A percentile compares a stretch with the other conserved stretches of the same genome.
Evolutionary conservation across 768 basidiomycete genomes (phyloP).

Genomic region (Suillus weaverae): DNA sequence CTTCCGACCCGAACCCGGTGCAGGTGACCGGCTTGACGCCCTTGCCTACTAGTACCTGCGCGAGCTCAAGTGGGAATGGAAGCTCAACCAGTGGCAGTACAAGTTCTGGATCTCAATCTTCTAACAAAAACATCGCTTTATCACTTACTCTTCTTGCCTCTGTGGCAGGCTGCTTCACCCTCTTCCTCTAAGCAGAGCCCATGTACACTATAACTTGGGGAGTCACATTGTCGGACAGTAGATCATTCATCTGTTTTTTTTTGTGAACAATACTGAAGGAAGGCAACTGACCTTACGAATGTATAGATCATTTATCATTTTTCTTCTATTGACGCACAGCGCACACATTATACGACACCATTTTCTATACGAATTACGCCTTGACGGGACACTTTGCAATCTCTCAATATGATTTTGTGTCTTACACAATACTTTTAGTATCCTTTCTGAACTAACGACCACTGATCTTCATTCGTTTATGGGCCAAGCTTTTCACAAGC

Average conservation of each 20-base stretch:
- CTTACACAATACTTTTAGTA: background rate
- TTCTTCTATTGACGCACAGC: background rate
- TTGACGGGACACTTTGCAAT: background rate
- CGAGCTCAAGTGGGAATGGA: constrained; percentile 5
- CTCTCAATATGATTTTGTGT: background rate
- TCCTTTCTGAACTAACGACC: background rate
- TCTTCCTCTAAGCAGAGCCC: background rate
- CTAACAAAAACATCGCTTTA: constrained; percentile 11
- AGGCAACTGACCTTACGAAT: background rate
- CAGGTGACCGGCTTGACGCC: background rate
- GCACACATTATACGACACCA: background rate
- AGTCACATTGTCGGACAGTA: background rate
- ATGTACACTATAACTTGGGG: background rate
- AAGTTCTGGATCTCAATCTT: background rate
- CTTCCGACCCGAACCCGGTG: background rate
- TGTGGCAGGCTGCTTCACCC: constrained; percentile 4
- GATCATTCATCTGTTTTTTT: background rate
- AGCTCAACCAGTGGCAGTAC: background rate
- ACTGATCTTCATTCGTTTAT: background rate
- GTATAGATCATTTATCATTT: background rate
- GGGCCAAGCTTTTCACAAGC: background rate
- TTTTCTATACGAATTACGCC: background rate
- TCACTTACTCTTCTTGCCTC: constrained; percentile 12
- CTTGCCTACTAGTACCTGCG: constrained; percentile 4
- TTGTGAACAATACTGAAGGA: background rate